A percentile compares a stretch with the other conserved stretches of the same genome.
Evolutionary conservation across 2,329 filamentous ascomycete genomes (phyloP).

Genomic region (Graphilbum sp.): DNA sequence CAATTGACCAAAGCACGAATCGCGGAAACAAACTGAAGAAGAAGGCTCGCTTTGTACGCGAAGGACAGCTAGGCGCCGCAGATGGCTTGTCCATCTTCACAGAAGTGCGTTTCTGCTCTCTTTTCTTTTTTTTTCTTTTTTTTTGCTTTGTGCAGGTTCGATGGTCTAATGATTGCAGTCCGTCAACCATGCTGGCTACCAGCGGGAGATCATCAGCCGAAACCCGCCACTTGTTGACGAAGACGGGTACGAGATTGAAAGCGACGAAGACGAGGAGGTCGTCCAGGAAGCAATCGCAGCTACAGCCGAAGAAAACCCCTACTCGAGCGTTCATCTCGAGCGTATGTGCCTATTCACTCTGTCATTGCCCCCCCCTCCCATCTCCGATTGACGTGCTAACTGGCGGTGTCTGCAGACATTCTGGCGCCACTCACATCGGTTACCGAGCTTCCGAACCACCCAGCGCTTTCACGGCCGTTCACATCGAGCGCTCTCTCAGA

Average conservation of each 20-base stretch:
- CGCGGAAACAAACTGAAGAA: slow-evolving; percentile 68
- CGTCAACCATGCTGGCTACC: slow-evolving; percentile 58
- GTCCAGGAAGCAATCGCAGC: slow-evolving; percentile 42
- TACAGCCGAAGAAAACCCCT: slow-evolving; percentile 58
- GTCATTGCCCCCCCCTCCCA: neutral
- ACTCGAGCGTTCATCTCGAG: slow-evolving; percentile 54
- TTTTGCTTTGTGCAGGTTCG: neutral
- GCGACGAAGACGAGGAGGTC: slow-evolving; percentile 49
- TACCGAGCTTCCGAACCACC: slow-evolving; percentile 58
- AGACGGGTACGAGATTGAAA: slow-evolving; percentile 62
- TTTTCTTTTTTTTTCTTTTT: neutral
- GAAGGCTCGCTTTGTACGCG: slow-evolving; percentile 52
- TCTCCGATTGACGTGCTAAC: neutral
- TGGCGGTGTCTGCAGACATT: slow-evolving; percentile 32
- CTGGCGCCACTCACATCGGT: slow-evolving; percentile 61
- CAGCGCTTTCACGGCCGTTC: slow-evolving; percentile 59
- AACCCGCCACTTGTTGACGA: slow-evolving; percentile 61
- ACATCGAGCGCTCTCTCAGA: slow-evolving; percentile 56
- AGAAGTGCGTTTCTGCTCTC: slow-evolving; percentile 34
- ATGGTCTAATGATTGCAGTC: slow-evolving; percentile 25
- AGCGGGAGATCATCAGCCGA: slow-evolving; percentile 54
- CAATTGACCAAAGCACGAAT: slow-evolving; percentile 53
- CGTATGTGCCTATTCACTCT: slow-evolving; percentile 28
- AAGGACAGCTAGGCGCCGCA: slow-evolving; percentile 51
- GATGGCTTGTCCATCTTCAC: slow-evolving; percentile 53